These are phyloP conservation scores for Calonectria hawksworthii DNA, from an alignment of 2,329 filamentous ascomycete genomes.

Conservation along the genomic window DNA sequence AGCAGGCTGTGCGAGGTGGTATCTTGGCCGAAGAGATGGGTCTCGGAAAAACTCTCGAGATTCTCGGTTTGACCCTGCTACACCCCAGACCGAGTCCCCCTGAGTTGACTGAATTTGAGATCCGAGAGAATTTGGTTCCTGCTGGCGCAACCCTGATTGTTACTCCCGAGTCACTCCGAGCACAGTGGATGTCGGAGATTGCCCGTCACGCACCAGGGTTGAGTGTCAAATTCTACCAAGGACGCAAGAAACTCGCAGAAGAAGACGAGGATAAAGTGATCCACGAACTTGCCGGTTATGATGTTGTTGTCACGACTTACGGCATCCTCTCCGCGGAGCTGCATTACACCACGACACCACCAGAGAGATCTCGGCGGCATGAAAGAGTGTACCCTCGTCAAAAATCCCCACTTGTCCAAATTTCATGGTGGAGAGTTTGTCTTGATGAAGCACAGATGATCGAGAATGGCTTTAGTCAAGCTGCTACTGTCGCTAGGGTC, in stretches of 20 bases:
- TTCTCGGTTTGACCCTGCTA: conserved; percentile 77
- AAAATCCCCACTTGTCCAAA: conserved; percentile 82
- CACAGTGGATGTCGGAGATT: conserved; percentile 75
- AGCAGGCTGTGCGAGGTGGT: conserved; percentile 67
- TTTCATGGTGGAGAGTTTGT: conserved; percentile 90
- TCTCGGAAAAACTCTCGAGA: conserved; percentile 83
- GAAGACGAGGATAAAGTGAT: conserved; percentile 57
- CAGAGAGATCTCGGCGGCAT: conserved; percentile 76
- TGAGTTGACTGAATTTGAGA: conserved; percentile 41
- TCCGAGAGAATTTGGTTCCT: conserved; percentile 57
- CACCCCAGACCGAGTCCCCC: conserved; percentile 62
- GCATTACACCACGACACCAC: conserved; percentile 79
- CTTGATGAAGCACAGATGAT: conserved; percentile 92
- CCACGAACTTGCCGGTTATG: conserved; percentile 62
- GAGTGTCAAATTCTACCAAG: conserved; percentile 69
- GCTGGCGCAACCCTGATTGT: conserved; percentile 74
- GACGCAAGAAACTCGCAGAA: conserved; percentile 55
- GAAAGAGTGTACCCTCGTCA: conserved; percentile 75
- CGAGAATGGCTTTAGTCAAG: conserved; percentile 87
- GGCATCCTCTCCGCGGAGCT: conserved; percentile 83
- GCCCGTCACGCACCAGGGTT: conserved; percentile 70
- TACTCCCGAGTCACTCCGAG: conserved; percentile 67
- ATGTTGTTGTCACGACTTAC: conserved; percentile 76
- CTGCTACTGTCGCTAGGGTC: conserved; percentile 82
- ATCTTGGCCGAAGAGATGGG: conserved; percentile 88